Percentiles rank a stretch among this genome's conserved stretches.
Evolutionary conservation across 331 rosid species (phyloP).

Genomic region (Arachis monticola): DNA sequence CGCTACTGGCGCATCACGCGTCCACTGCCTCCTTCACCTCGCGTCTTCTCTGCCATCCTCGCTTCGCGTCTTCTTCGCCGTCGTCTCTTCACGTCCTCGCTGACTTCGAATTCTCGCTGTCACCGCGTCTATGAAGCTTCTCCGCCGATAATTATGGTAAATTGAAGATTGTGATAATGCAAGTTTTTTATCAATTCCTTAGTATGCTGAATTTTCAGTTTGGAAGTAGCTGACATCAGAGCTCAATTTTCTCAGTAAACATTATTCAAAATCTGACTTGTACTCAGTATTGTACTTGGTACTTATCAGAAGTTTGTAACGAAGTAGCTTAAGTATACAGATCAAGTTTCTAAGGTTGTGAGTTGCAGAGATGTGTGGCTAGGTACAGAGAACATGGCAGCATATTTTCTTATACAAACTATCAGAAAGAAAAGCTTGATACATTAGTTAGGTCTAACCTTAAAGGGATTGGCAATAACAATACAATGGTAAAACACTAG

Average conservation of each 20-base stretch:
- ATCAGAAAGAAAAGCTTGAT: neutral
- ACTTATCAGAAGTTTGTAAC: conserved; percentile 1
- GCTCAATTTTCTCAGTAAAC: conserved; percentile 14
- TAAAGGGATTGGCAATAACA: neutral
- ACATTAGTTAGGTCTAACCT: conserved; percentile 3
- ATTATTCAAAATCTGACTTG: conserved; percentile 17
- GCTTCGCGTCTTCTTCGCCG: no score
- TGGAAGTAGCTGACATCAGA: conserved; percentile 28
- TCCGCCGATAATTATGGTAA: conserved; percentile 30
- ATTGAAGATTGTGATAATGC: conserved; percentile 84
- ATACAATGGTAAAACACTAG: neutral
- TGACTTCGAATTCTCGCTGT: no score
- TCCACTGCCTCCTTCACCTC: no score
- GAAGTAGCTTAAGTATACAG: conserved; percentile 18
- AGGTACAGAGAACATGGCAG: no score
- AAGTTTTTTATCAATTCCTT: conserved; percentile 45
- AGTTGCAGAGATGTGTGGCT: conserved; percentile 9
- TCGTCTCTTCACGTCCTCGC: no score
- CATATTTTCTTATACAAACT: no score
- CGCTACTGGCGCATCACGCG: no score
- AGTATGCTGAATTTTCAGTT: conserved; percentile 12
- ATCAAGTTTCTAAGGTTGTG: conserved; percentile 32
- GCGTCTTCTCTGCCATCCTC: no score
- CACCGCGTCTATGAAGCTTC: no score
- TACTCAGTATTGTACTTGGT: conserved; percentile 6